Base-by-base conservation (phyloP, 2,329 filamentous ascomycete species). In the Ophidiomyces ophidiicola region DNA sequence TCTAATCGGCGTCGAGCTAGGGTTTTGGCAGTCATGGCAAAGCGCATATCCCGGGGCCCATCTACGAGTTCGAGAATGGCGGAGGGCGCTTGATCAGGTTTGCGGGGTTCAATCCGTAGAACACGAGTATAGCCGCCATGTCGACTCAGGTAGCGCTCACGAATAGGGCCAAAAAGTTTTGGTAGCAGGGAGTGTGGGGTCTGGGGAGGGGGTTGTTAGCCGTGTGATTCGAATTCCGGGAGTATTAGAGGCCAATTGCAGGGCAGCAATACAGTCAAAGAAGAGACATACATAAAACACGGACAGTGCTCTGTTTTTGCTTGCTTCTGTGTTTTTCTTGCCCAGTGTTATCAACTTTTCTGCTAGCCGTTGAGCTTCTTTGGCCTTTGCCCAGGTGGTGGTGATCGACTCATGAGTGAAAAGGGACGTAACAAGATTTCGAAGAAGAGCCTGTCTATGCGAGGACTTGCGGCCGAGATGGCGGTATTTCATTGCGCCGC, bases 31-130 rank as follows among this genome's bases (percentile, higher is more conserved):
- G 87, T 94, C 74, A 96, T 78, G 53, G 85, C 84, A 64, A 94
- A 94, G 23, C 87, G 82, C 68, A 94, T 83, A 62, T 98, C 90
- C 58, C 80, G 82, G 23, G 86, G 85, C 24, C 88, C 87, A 62
- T 98, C 90, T 45, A 98, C 87, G 21, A 98, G 74, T 64, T 96
- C 86, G 33, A 98, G 78, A 47, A 98, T 87, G 15, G 90, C 88
- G 23, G 81, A 87, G 47, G 79, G 75, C 6, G 83, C 88, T 65
- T 94, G 85, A 61, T 96, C 88, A 54, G 74, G 72, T 60, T 88
- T 85, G 53, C 82, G 74, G 42, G 90, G 82, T 63, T 96, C 88
- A 48, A 92, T 86, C 50, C 86, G 83, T 33, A 94, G 76, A 7
- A 98, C 83, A 30, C 90, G 83, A 12, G 90, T 98, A 70, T 96